Percentiles rank a stretch among this genome's conserved stretches.
Conservation (phyloP, 345 rosid genomes). For the Pistacia integerrima region DNA sequence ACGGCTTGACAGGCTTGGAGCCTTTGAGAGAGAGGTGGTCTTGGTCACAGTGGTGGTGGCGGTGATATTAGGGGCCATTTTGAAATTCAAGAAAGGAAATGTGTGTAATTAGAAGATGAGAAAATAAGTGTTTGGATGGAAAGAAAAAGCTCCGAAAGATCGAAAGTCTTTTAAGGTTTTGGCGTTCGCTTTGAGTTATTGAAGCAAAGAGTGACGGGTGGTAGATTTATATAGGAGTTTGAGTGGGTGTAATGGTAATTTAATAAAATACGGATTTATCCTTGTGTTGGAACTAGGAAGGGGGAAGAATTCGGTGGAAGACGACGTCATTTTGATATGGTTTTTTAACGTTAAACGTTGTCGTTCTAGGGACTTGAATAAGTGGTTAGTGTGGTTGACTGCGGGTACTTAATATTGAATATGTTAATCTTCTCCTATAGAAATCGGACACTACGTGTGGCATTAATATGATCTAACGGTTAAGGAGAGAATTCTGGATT, state of each 20-base stretch:
- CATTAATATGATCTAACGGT: constrained; percentile 8
- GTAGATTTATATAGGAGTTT: constrained; percentile 14
- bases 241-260: background rate
- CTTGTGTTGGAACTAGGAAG: too few species aligned
- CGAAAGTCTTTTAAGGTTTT: background rate
- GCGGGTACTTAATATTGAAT: too few species aligned
- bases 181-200: background rate
- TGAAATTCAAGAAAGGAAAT: background rate
- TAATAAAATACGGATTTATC: too few species aligned
- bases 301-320: too few species aligned
- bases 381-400: too few species aligned
- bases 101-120: background rate
- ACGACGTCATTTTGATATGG: too few species aligned
- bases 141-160: background rate
- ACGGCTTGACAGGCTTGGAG: constrained; percentile 18
- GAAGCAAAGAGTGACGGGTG: background rate
- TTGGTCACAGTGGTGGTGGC: constrained; percentile 12
- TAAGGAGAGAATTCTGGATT: constrained; percentile 1
- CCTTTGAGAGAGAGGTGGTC: constrained; percentile 11
- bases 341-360: background rate
- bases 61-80: constrained; percentile 36
- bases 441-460: background rate
- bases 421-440: too few species aligned
- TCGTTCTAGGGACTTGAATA: too few species aligned
- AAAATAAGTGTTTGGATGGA: background rate